Conservation (phyloP, 768 basidiomycete genomes). For the Pleurotus tuber-regium region DNA sequence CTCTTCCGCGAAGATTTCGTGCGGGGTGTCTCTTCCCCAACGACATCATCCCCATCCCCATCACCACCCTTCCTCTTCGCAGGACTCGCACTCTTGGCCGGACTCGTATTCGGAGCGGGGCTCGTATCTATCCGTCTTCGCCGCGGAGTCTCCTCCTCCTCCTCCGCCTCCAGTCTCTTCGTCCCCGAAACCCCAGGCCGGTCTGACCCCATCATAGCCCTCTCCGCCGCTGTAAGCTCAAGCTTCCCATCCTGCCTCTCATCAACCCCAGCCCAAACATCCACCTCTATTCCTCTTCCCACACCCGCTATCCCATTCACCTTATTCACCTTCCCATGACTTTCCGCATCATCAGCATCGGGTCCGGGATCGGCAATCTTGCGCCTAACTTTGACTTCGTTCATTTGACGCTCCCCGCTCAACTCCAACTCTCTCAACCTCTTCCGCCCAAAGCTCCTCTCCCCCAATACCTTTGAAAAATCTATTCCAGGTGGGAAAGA, state of each 20-base stretch:
- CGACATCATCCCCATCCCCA: background rate
- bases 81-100: constrained; percentile 12
- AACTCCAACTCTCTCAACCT: constrained; percentile 21
- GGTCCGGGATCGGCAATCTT: too few species aligned
- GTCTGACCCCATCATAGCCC: background rate
- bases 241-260: background rate
- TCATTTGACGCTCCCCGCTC: too few species aligned
- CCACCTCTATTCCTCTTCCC: constrained; percentile 5
- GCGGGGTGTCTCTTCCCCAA: too few species aligned
- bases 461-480: constrained; percentile 47
- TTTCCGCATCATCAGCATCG: constrained; percentile 10
- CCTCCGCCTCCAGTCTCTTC: background rate
- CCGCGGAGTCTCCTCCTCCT: background rate
- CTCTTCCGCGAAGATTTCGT: too few species aligned
- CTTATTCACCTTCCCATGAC: background rate
- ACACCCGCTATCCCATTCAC: background rate
- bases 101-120: constrained; percentile 1
- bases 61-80: background rate
- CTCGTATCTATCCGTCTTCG: background rate
- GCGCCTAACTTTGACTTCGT: too few species aligned
- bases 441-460: constrained; percentile 39
- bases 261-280: background rate
- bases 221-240: background rate
- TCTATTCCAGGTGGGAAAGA: constrained; percentile 67
- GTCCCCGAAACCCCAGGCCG: background rate